These are phyloP conservation scores for Drosera spatulata DNA, from an alignment of 179 eudicot genomes.

Conservation along the genomic window DNA sequence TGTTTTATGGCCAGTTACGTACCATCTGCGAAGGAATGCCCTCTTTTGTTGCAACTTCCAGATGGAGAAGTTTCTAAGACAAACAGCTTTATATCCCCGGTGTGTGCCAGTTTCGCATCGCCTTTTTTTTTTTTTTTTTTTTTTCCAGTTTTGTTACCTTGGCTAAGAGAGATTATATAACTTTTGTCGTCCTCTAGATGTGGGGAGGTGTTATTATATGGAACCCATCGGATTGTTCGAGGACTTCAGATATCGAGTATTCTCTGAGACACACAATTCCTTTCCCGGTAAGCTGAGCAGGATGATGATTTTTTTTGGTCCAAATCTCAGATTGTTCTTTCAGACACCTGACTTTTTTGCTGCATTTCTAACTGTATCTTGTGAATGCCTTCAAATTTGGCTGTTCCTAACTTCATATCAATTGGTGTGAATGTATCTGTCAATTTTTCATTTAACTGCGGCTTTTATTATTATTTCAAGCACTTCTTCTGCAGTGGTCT, in stretches of 20 bases:
- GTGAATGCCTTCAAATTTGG: too few species aligned
- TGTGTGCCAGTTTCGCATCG: constrained; percentile 20
- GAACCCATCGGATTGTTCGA: constrained; percentile 74
- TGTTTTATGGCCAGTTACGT: constrained; percentile 45
- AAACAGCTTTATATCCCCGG: constrained; percentile 95
- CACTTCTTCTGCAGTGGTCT: background rate
- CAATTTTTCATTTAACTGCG: too few species aligned
- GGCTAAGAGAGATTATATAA: background rate
- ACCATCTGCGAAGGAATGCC: constrained; percentile 86
- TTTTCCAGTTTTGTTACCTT: constrained; percentile 1
- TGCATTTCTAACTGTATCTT: too few species aligned
- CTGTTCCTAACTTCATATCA: too few species aligned
- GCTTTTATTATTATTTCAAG: too few species aligned
- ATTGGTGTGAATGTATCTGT: too few species aligned
- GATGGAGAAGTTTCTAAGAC: constrained; percentile 68
- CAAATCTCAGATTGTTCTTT: too few species aligned
- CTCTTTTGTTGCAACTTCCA: constrained; percentile 79
- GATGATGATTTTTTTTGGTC: too few species aligned
- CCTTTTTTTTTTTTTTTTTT: constrained; percentile 2
- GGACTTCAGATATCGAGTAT: constrained; percentile 23
- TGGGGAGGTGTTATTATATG: constrained; percentile 97
- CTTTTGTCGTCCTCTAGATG: constrained; percentile 49
- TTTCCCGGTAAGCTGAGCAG: constrained; percentile 34
- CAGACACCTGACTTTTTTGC: too few species aligned
- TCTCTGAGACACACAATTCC: constrained; percentile 38